phyloP scores from a whole-genome alignment of 176 grass and related monocot species.

The Echinochloa phyllopogon region DNA sequence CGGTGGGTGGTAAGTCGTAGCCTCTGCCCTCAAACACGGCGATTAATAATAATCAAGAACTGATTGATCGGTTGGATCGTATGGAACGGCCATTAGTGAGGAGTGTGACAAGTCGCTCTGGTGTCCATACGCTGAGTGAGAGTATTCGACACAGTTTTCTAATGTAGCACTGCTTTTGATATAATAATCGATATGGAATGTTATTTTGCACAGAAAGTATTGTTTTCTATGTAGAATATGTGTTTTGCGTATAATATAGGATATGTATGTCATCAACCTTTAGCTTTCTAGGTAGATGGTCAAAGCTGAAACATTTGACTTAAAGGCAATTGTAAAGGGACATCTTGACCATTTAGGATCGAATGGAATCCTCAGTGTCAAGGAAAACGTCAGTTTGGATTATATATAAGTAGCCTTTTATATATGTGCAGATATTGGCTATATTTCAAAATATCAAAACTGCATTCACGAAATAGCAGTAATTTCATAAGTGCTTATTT shows the following conservation, averaged over 20 bases:
- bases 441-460: not conserved
- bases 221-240: not conserved
- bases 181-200: not conserved
- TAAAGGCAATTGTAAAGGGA: not conserved
- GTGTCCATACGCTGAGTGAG: not conserved
- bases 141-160: not conserved
- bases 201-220: not conserved
- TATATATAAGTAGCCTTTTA: too few species aligned
- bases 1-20: conserved; percentile 47
- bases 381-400: too few species aligned
- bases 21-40: conserved; percentile 33
- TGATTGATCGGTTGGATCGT: not conserved
- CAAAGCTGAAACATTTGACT: not conserved
- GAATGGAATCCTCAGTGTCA: too few species aligned
- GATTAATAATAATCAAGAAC: conserved; percentile 1
- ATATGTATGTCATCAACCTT: not conserved
- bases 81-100: not conserved
- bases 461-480: not conserved
- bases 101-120: conserved; percentile 17
- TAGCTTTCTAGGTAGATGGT: not conserved
- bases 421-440: too few species aligned
- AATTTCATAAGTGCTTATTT: not conserved
- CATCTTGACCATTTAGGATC: too few species aligned
- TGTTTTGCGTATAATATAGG: not conserved
- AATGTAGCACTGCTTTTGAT: not conserved